Base-by-base conservation (phyloP, 352 stramenopile species). In the Phytophthora crassamura region DNA sequence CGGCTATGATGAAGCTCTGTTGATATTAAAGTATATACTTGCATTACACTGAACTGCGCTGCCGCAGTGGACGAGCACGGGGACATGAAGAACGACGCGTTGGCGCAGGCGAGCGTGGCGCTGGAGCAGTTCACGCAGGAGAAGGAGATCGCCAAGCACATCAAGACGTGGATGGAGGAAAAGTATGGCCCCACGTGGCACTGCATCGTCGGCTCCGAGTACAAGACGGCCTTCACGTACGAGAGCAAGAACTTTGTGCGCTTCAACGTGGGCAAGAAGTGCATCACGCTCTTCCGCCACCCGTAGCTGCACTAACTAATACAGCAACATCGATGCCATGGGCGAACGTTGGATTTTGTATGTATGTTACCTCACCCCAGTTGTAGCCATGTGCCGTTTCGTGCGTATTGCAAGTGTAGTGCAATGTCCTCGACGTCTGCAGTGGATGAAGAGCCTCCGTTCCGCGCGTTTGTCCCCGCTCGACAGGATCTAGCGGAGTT, bases 211-310 rank as follows among this genome's bases (percentile, higher is more conserved):
- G 80, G 82, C 50, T 89, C 82, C 58, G 82, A 68, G 50, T 68
- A 72, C 46, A 68, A 72, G 20, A 64, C 50, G 32, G 48, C 64
- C 25, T 72, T 72, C 30, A 72, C 78, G 45, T 91, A 89, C 65
- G 82, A 89, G 72, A 89, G 80, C 80, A 91, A 92, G 66, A 92
- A 90, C 76, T 94, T 94, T 72, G 80, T 92, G 67, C 78, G 85
- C 33, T 94, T 92, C 64, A 90, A 93, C 49, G 79, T 94, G 14
- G 83, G 82, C 67, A 92, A 93, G 61, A 93, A 93, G 62, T 91
- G 85, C 75, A 93, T 93, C 74, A 89, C 82, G 46, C 80, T 92
- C 56, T 91, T 92, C 55, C 76, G 85, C 2, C 83, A 93, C 30
- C 83, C 78, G n/a, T 89, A 75, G 35, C 22, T n/a, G 33, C 35